Evolutionary conservation across 257 asterid genomes (phyloP).

Genomic region (Forsythia viridissima): DNA sequence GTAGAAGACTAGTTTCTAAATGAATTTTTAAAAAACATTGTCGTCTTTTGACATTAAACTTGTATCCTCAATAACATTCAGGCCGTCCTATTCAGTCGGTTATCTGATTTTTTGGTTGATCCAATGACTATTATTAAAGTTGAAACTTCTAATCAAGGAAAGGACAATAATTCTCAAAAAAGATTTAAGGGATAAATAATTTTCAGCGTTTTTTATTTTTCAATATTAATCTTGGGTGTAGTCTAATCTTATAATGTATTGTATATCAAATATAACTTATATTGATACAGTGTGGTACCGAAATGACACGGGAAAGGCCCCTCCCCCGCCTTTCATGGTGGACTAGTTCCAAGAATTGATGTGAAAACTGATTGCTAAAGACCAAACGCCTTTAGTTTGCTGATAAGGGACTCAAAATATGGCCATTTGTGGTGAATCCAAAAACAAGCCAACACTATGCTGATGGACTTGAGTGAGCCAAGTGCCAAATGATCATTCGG

Average conservation of each 20-base stretch:
- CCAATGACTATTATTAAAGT: neutral
- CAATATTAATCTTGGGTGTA: too few species aligned
- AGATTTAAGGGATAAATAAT: too few species aligned
- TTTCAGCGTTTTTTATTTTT: too few species aligned
- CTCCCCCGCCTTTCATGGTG: neutral
- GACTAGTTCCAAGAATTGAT: slow-evolving; percentile 34
- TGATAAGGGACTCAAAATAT: slow-evolving; percentile 27
- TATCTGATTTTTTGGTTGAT: neutral
- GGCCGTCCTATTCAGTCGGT: too few species aligned
- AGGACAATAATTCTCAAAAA: too few species aligned
- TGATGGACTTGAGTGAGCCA: slow-evolving; percentile 23
- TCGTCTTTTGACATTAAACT: too few species aligned
- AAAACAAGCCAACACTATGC: slow-evolving; percentile 17
- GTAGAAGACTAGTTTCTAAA: slow-evolving; percentile 15
- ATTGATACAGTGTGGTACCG: neutral
- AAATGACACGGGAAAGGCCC: neutral
- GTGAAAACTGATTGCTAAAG: slow-evolving; percentile 6
- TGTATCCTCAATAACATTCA: neutral
- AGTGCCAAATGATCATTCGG: slow-evolving; percentile 35
- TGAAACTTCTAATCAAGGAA: neutral
- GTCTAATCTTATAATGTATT: too few species aligned
- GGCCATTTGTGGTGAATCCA: slow-evolving; percentile 31
- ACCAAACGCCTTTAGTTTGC: slow-evolving; percentile 26
- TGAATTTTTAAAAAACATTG: neutral
- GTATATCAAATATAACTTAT: neutral